These are phyloP conservation scores for Pseudognaphalium luteoalbum DNA, from an alignment of 129 eudicot genomes.

Conservation along the genomic window DNA sequence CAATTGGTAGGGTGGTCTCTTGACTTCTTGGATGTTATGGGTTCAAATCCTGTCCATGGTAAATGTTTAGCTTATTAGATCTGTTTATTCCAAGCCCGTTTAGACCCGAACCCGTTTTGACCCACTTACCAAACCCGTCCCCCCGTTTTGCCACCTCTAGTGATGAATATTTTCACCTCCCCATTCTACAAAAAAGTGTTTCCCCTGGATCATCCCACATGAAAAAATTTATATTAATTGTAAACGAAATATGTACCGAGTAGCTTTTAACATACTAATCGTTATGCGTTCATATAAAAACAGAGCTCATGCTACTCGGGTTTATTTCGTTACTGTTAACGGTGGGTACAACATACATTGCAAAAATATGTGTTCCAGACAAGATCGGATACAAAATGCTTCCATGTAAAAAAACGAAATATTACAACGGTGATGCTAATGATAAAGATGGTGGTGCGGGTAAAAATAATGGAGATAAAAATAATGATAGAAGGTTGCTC, in stretches of 20 bases:
- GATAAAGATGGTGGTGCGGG: neutral
- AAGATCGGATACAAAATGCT: slow-evolving; percentile 56
- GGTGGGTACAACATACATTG: slow-evolving; percentile 52
- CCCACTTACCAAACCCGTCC: too few relatives aligned
- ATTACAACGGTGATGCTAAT: neutral
- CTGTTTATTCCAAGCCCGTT: too few relatives aligned
- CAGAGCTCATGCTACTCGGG: slow-evolving; percentile 78
- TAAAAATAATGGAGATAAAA: neutral
- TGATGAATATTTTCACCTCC: too few relatives aligned
- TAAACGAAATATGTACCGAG: neutral
- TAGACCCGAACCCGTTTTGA: too few relatives aligned
- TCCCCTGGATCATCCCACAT: too few relatives aligned
- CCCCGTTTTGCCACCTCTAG: too few relatives aligned
- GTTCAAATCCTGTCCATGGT: too few relatives aligned
- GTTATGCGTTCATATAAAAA: neutral
- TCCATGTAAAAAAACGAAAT: slow-evolving; percentile 39
- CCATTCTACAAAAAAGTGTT: too few relatives aligned
- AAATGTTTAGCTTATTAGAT: too few relatives aligned
- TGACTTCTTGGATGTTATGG: too few relatives aligned
- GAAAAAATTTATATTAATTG: too few relatives aligned
- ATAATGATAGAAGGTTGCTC: slow-evolving; percentile 43
- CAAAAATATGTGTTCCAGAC: slow-evolving; percentile 58
- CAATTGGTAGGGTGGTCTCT: too few relatives aligned
- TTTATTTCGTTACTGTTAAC: slow-evolving; percentile 63
- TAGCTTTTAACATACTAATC: neutral